These are phyloP conservation scores for Penicillium desertorum DNA, from an alignment of 495 filamentous ascomycete species.

Conservation along the genomic window DNA sequence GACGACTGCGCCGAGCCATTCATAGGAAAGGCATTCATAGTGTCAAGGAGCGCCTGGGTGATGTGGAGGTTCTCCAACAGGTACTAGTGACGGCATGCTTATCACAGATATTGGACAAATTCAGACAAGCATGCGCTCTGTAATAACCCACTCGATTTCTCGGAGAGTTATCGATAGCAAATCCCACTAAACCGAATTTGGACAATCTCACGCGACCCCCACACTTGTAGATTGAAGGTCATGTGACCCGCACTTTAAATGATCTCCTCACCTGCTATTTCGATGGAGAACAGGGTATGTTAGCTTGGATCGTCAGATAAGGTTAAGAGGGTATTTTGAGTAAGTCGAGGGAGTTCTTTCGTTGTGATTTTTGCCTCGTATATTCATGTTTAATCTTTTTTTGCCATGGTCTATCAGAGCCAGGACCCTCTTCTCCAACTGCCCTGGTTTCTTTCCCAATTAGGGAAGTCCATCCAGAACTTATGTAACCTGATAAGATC, in stretches of 20 bases:
- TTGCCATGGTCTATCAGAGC: not conserved
- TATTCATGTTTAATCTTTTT: not conserved
- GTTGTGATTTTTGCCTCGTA: not conserved
- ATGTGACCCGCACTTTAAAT: not conserved
- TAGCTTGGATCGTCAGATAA: not conserved
- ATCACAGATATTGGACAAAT: conserved; percentile 8
- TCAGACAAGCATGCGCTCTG: conserved; percentile 4
- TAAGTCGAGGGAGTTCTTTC: not conserved
- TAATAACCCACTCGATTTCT: not conserved
- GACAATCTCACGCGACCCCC: conserved; percentile 6
- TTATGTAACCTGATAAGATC: conserved; percentile 20
- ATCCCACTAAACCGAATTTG: not conserved
- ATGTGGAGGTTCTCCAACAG: not conserved
- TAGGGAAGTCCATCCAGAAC: conserved; percentile 24
- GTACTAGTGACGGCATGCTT: conserved; percentile 12
- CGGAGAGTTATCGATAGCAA: conserved; percentile 12
- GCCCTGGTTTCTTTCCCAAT: conserved; percentile 15
- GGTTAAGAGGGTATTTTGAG: not conserved
- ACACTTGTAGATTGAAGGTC: not conserved
- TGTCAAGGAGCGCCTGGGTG: conserved; percentile 2
- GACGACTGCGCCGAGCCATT: conserved; percentile 15
- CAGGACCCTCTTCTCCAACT: conserved; percentile 1
- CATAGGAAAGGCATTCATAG: conserved; percentile 19
- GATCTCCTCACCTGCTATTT: not conserved
- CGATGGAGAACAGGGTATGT: not conserved